A percentile compares a stretch with the other conserved stretches of the same genome.
Conservation (phyloP, 169 alveolate genomes). For the Sarcocystis neurona region DNA sequence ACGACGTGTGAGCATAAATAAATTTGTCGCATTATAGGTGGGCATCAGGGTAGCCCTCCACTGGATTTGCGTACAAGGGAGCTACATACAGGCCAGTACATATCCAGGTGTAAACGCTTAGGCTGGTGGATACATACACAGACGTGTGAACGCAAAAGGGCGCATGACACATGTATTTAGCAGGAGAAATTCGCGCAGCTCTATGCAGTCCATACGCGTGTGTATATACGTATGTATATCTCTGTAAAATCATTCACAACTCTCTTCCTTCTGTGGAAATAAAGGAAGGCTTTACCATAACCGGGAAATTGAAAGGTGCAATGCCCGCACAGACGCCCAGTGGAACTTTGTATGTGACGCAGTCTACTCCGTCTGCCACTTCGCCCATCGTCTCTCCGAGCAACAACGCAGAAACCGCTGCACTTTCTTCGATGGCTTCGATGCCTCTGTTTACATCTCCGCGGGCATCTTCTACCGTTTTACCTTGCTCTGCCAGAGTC, state of each 20-base stretch:
- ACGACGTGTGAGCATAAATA: no score
- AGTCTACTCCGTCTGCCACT: slow-evolving; percentile 78
- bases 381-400: slow-evolving; percentile 80
- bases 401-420: slow-evolving; percentile 69
- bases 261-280: background rate
- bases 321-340: slow-evolving; percentile 87
- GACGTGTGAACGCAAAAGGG: no score
- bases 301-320: slow-evolving; percentile 86
- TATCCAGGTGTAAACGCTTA: no score
- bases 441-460: slow-evolving; percentile 84
- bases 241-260: background rate
- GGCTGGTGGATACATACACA: no score
- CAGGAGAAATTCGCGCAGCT: no score
- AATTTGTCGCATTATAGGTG: no score
- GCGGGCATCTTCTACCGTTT: slow-evolving; percentile 79
- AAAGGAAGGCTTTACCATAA: slow-evolving; percentile 68
- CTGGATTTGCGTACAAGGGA: no score
- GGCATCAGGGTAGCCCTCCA: no score
- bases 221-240: no score
- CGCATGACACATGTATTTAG: no score
- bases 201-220: no score
- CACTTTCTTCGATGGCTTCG: slow-evolving; percentile 81
- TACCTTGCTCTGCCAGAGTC: slow-evolving; percentile 83
- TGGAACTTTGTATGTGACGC: slow-evolving; percentile 79
- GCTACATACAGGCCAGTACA: no score